A percentile compares a stretch with the other conserved stretches of the same genome.
phyloP scores from a whole-genome alignment of 2,329 filamentous ascomycete species.

The Mollisiaceae sp. region DNA sequence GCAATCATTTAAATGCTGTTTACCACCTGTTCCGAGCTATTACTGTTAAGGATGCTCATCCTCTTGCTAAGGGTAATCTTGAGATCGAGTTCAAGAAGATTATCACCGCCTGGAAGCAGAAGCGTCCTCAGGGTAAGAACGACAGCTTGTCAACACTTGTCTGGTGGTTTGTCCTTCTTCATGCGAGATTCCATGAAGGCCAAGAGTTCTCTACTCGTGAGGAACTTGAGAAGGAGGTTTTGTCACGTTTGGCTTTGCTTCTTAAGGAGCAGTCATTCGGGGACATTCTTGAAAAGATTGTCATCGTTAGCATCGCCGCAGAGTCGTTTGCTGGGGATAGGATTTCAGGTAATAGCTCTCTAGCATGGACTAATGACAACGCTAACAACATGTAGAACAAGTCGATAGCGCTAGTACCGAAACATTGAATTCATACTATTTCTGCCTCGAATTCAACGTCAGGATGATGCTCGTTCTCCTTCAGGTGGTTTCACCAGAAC shows the following conservation, averaged over 20 bases:
- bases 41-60: constrained; percentile 74
- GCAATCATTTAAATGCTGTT: constrained; percentile 80
- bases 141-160: constrained; percentile 61
- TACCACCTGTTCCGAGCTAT: constrained; percentile 90
- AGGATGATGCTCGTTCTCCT: constrained; percentile 77
- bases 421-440: constrained; percentile 59
- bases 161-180: constrained; percentile 84
- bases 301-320: constrained; percentile 84
- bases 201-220: constrained; percentile 74
- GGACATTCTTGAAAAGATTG: constrained; percentile 74
- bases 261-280: constrained; percentile 71
- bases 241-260: constrained; percentile 76
- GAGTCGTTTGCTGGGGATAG: constrained; percentile 72
- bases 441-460: constrained; percentile 77
- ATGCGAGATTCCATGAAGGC: constrained; percentile 83
- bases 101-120: constrained; percentile 58
- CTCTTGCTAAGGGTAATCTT: constrained; percentile 76
- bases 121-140: constrained; percentile 30
- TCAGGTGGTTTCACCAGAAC: constrained; percentile 70
- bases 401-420: constrained; percentile 17
- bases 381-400: constrained; percentile 1
- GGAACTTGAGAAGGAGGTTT: constrained; percentile 84
- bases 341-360: constrained; percentile 55
- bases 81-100: constrained; percentile 78
- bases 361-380: background rate